These are phyloP conservation scores for Solanum habrochaites DNA, from an alignment of 257 asterid species.

Conservation along the genomic window DNA sequence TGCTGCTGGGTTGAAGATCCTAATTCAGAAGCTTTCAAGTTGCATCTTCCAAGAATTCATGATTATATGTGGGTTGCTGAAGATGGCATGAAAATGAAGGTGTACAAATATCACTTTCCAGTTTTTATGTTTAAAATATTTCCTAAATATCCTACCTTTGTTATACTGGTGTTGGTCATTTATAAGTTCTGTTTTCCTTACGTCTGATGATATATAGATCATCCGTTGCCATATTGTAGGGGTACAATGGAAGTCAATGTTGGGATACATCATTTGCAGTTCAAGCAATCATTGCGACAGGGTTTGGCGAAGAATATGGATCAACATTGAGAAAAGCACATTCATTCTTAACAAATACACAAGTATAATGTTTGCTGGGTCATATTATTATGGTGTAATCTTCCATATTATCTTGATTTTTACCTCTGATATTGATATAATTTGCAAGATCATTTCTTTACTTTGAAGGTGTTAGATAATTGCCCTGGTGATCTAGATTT, in stretches of 20 bases:
- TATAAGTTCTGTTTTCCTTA: background rate
- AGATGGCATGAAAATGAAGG: constrained; percentile 99
- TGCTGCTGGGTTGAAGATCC: constrained; percentile 99
- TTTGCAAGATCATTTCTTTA: constrained; percentile 5
- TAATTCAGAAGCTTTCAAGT: constrained; percentile 91
- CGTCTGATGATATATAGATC: background rate
- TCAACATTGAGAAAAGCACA: constrained; percentile 68
- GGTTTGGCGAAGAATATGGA: constrained; percentile 59
- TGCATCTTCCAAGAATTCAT: constrained; percentile 79
- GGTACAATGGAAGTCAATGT: constrained; percentile 92
- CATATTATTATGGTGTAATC: background rate
- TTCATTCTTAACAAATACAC: constrained; percentile 51
- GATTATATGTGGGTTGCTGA: constrained; percentile 96
- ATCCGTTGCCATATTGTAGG: constrained; percentile 31
- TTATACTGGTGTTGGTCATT: background rate
- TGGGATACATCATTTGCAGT: constrained; percentile 88
- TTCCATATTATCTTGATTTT: background rate
- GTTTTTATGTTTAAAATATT: background rate
- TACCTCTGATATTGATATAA: background rate
- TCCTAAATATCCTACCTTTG: background rate
- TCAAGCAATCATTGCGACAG: constrained; percentile 81
- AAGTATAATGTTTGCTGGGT: constrained; percentile 32
- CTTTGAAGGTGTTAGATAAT: constrained; percentile 65
- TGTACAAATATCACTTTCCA: constrained; percentile 2
- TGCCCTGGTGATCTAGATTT: constrained; percentile 70